A percentile compares a stretch with the other conserved stretches of the same genome.
Evolutionary conservation across 2,329 filamentous ascomycete species (phyloP).

Genomic region (Didymosphaeria variabile): DNA sequence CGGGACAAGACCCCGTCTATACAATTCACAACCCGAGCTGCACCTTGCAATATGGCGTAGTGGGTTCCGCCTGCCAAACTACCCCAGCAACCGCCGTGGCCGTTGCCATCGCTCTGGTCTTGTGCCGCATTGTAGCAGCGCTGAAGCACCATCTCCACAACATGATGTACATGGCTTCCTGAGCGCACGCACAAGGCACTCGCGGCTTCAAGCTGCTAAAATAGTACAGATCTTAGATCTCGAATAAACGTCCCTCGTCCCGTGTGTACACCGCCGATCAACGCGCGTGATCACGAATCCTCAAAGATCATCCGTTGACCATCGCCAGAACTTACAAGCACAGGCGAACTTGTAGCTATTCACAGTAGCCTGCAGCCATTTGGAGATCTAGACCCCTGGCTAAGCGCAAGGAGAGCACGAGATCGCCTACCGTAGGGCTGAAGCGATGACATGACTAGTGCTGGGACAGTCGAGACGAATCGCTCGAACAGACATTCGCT

Average conservation of each 20-base stretch:
- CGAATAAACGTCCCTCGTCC: conserved; percentile 17
- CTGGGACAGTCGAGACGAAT: background rate
- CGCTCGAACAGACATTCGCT: conserved; percentile 1
- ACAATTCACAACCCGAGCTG: background rate
- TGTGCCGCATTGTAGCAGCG: background rate
- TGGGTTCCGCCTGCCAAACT: conserved; percentile 17
- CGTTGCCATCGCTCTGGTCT: background rate
- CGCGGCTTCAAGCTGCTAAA: conserved; percentile 10
- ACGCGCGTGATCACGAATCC: background rate
- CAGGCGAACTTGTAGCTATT: background rate
- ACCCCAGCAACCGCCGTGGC: conserved; percentile 12
- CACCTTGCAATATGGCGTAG: conserved; percentile 2
- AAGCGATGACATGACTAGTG: background rate
- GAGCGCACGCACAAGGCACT: conserved; percentile 3
- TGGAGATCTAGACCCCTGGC: background rate
- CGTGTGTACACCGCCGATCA: background rate
- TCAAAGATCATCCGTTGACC: background rate
- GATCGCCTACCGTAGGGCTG: conserved; percentile 8
- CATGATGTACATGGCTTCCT: conserved; percentile 18
- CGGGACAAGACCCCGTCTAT: background rate
- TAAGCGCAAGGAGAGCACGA: background rate
- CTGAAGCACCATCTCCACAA: conserved; percentile 16
- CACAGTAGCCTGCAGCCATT: background rate
- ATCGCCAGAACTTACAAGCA: conserved; percentile 9
- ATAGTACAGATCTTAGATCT: conserved; percentile 16